phyloP scores from a whole-genome alignment of 1,284 basidiomycete genomes.

The Cryptococcus wingfieldii region DNA sequence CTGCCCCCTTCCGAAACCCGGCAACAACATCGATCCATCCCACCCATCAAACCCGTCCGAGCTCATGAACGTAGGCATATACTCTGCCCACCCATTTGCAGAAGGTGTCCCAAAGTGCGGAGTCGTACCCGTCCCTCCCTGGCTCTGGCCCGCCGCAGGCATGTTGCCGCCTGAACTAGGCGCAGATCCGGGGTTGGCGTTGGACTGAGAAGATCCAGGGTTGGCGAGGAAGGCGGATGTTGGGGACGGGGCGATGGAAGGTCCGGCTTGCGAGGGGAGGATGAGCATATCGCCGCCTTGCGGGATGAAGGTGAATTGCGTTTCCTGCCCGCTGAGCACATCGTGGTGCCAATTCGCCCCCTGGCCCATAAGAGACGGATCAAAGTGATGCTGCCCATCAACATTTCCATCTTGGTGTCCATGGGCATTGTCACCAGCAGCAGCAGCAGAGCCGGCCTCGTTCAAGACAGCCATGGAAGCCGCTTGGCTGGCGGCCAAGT shows the following conservation, averaged over 20 bases:
- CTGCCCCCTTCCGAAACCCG: slow-evolving; percentile 46
- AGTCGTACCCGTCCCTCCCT: slow-evolving; percentile 15
- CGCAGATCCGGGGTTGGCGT: neutral
- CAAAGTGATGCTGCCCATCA: slow-evolving; percentile 20
- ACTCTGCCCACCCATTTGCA: slow-evolving; percentile 41
- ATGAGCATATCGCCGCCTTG: slow-evolving; percentile 49
- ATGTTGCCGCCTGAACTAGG: neutral
- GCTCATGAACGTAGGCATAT: slow-evolving; percentile 43
- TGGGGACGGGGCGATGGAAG: slow-evolving; percentile 40
- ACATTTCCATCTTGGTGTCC: neutral
- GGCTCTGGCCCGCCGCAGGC: slow-evolving; percentile 20
- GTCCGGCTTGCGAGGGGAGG: slow-evolving; percentile 42
- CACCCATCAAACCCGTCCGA: slow-evolving; percentile 48
- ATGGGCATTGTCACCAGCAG: neutral
- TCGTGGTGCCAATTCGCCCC: slow-evolving; percentile 24
- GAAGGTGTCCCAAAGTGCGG: slow-evolving; percentile 21
- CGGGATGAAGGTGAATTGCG: slow-evolving; percentile 43
- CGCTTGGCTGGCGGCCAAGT: slow-evolving; percentile 1
- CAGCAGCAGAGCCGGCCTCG: slow-evolving; percentile 3
- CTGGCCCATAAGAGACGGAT: slow-evolving; percentile 36
- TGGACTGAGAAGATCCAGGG: slow-evolving; percentile 11
- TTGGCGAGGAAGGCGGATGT: slow-evolving; percentile 20
- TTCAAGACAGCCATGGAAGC: neutral
- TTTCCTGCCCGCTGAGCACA: slow-evolving; percentile 23
- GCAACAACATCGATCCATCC: slow-evolving; percentile 47